Conservation (phyloP, 2,329 filamentous ascomycete species). For the Arachnomyces sp. region DNA sequence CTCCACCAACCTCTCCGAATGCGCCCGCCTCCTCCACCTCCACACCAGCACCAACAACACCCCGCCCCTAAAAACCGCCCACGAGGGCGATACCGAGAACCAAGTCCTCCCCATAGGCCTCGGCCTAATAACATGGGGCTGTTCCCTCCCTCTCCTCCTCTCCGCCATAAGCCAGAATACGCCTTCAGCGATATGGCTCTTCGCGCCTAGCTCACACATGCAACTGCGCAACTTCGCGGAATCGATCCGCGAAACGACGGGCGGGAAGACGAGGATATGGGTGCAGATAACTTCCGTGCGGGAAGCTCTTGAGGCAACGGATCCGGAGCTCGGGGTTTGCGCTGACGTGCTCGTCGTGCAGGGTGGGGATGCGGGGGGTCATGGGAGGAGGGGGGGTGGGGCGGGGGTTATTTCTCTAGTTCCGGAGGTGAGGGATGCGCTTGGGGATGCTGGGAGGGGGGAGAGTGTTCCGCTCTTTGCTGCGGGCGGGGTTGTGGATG, state of each 20-base stretch:
- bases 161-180: conserved; percentile 19
- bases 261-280: conserved; percentile 41
- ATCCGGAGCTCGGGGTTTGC: conserved; percentile 16
- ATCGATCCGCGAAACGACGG: conserved; percentile 35
- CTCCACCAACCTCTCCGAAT: conserved; percentile 19
- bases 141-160: conserved; percentile 19
- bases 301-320: conserved; percentile 36
- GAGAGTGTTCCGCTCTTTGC: conserved; percentile 42
- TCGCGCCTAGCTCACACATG: conserved; percentile 25
- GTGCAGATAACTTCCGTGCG: conserved; percentile 44
- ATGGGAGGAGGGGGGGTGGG: conserved; percentile 37
- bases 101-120: conserved; percentile 31
- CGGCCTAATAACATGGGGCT: conserved; percentile 33
- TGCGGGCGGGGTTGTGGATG: conserved; percentile 47
- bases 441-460: conserved; percentile 17
- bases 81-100: conserved; percentile 9
- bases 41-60: conserved; percentile 1
- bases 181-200: conserved; percentile 35
- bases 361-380: conserved; percentile 48
- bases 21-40: conserved; percentile 8
- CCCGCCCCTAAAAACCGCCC: conserved; percentile 5
- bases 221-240: conserved; percentile 20
- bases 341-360: conserved; percentile 48
- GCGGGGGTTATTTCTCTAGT: conserved; percentile 42
- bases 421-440: conserved; percentile 42